A percentile compares a stretch with the other conserved stretches of the same genome.
Evolutionary conservation across 1,284 basidiomycete genomes (phyloP).

Genomic region (Rhodotorula sp.): DNA sequence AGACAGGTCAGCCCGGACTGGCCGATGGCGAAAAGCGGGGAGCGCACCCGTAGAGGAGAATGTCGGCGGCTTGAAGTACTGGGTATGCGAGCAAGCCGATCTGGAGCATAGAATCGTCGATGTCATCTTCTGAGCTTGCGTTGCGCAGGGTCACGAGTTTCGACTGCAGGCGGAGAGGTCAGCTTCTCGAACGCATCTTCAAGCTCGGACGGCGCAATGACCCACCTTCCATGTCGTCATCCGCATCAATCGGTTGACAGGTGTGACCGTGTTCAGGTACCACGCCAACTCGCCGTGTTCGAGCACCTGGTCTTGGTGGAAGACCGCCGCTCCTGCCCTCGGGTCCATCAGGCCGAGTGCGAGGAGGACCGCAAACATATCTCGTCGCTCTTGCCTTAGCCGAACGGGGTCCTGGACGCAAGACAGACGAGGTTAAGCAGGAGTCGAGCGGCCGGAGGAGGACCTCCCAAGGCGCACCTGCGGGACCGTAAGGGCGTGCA

Average conservation of each 20-base stretch:
- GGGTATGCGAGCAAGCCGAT: slow-evolving; percentile 89
- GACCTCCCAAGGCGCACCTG: slow-evolving; percentile 18
- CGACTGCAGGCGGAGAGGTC: slow-evolving; percentile 55
- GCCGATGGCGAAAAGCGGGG: background rate
- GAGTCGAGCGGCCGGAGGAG: background rate
- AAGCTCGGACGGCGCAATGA: background rate
- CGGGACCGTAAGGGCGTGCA: slow-evolving; percentile 88
- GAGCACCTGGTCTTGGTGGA: slow-evolving; percentile 85
- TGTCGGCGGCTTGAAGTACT: slow-evolving; percentile 89
- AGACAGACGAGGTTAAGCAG: background rate
- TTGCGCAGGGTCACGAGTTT: slow-evolving; percentile 73
- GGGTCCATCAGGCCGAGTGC: slow-evolving; percentile 73
- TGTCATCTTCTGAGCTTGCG: slow-evolving; percentile 67
- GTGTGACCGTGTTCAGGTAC: slow-evolving; percentile 81
- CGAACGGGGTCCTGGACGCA: slow-evolving; percentile 60
- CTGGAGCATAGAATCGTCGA: slow-evolving; percentile 77
- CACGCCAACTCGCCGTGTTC: slow-evolving; percentile 87
- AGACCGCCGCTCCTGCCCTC: slow-evolving; percentile 70
- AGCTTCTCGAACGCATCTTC: background rate
- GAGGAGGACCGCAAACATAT: slow-evolving; percentile 79
- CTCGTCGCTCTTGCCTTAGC: slow-evolving; percentile 64
- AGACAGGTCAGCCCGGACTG: background rate
- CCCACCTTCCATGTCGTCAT: slow-evolving; percentile 43
- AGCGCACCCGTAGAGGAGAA: slow-evolving; percentile 74
- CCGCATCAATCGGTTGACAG: slow-evolving; percentile 67